A percentile compares a stretch with the other conserved stretches of the same genome.
phyloP scores from a whole-genome alignment of 768 basidiomycete genomes.

The Dioszegia crocea region DNA sequence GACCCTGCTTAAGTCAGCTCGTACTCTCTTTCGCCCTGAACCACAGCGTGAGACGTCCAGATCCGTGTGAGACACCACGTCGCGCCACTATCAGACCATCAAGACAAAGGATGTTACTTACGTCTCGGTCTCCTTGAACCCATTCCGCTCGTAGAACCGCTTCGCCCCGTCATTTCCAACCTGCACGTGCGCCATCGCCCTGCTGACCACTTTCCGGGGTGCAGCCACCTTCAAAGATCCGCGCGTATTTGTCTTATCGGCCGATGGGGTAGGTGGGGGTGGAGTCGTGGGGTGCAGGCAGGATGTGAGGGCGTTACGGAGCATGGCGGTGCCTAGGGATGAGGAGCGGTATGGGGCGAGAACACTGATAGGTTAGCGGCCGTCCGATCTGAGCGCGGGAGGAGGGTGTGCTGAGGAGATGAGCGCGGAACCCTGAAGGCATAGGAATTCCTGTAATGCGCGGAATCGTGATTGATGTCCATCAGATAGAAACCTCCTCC shows the following conservation, averaged over 20 bases:
- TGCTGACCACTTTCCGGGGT: slow-evolving; percentile 32
- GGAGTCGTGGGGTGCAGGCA: slow-evolving; percentile 37
- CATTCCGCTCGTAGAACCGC: slow-evolving; percentile 45
- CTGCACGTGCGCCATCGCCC: slow-evolving; percentile 41
- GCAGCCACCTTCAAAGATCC: slow-evolving; percentile 22
- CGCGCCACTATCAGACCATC: too few relatives aligned
- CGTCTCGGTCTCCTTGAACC: slow-evolving; percentile 42
- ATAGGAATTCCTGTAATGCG: too few relatives aligned
- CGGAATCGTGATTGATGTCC: neutral
- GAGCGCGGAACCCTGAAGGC: too few relatives aligned
- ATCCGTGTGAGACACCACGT: neutral
- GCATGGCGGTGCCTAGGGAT: slow-evolving; percentile 41
- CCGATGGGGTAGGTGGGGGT: slow-evolving; percentile 32
- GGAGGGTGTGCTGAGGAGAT: too few relatives aligned
- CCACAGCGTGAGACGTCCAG: neutral
- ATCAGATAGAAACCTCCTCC: too few relatives aligned
- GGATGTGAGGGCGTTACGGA: slow-evolving; percentile 28
- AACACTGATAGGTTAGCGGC: slow-evolving; percentile 23
- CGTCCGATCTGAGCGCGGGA: too few relatives aligned
- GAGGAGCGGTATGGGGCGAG: slow-evolving; percentile 47
- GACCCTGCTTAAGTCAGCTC: slow-evolving; percentile 14
- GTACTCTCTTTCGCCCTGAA: too few relatives aligned
- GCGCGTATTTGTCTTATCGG: slow-evolving; percentile 34
- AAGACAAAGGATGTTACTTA: slow-evolving; percentile 9
- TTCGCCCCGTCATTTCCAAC: slow-evolving; percentile 44